Percentiles rank a stretch among this genome's conserved stretches.
Evolutionary conservation across 1,284 basidiomycete species (phyloP).

Genomic region (Leccinum cinnamomeum): DNA sequence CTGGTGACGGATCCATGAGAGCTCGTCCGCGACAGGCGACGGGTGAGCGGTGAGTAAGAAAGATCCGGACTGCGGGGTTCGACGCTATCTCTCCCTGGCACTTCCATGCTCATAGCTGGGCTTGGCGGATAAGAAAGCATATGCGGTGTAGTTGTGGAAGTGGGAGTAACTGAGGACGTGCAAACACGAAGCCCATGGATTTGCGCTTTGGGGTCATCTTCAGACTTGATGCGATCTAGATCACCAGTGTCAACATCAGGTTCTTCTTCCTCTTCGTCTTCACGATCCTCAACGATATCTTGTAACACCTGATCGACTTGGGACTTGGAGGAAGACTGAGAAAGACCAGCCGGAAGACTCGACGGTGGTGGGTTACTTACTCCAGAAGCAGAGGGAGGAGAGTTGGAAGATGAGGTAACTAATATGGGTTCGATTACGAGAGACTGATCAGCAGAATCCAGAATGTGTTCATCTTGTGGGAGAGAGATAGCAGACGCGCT

Average conservation of each 20-base stretch:
- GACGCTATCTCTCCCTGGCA: slow-evolving; percentile 25
- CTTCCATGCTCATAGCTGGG: slow-evolving; percentile 15
- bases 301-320: slow-evolving; percentile 41
- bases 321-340: slow-evolving; percentile 28
- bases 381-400: slow-evolving; percentile 28
- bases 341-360: slow-evolving; percentile 37
- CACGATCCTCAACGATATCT: slow-evolving; percentile 55
- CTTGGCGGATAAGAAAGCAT: slow-evolving; percentile 29
- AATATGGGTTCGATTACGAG: slow-evolving; percentile 32
- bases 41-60: slow-evolving; percentile 14
- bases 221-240: slow-evolving; percentile 6
- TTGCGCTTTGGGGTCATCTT: slow-evolving; percentile 35
- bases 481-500: neutral
- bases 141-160: slow-evolving; percentile 23
- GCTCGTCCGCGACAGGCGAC: slow-evolving; percentile 29
- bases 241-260: slow-evolving; percentile 13
- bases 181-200: slow-evolving; percentile 64
- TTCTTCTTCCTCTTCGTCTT: slow-evolving; percentile 38
- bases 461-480: neutral
- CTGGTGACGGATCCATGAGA: slow-evolving; percentile 32
- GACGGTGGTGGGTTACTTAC: slow-evolving; percentile 38
- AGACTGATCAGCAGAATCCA: slow-evolving; percentile 4
- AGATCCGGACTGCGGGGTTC: slow-evolving; percentile 28
- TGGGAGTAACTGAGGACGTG: slow-evolving; percentile 39
- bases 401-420: slow-evolving; percentile 38